Conservation (phyloP, 345 rosid genomes). For the Lumnitzera racemosa region DNA sequence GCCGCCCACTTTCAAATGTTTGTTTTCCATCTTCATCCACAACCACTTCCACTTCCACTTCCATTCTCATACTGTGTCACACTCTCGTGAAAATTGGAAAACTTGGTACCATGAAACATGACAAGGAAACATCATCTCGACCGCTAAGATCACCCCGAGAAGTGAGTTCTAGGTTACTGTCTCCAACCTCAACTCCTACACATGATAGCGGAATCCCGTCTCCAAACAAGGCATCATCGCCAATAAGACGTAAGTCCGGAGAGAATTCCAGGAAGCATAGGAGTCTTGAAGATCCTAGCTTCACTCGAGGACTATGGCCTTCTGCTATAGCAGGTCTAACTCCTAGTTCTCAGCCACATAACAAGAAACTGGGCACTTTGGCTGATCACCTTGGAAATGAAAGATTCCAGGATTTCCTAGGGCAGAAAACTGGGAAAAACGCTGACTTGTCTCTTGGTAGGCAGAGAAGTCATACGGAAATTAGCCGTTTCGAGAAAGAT, state of each 20-base stretch:
- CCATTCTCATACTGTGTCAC: not conserved
- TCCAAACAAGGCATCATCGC: slow-evolving; percentile 25
- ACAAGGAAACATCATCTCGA: slow-evolving; percentile 19
- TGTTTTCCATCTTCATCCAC: slow-evolving; percentile 15
- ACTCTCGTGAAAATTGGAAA: too few relatives aligned
- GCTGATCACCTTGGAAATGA: slow-evolving; percentile 48
- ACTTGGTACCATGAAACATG: slow-evolving; percentile 27
- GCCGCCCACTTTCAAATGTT: slow-evolving; percentile 49
- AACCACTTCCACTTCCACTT: not conserved
- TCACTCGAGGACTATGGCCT: slow-evolving; percentile 41
- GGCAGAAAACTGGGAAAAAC: slow-evolving; percentile 17
- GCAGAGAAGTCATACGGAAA: slow-evolving; percentile 29
- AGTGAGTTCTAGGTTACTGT: slow-evolving; percentile 62
- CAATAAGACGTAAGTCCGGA: slow-evolving; percentile 13
- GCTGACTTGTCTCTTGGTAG: slow-evolving; percentile 11
- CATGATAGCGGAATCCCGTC: slow-evolving; percentile 26
- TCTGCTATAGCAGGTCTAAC: slow-evolving; percentile 16
- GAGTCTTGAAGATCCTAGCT: slow-evolving; percentile 23
- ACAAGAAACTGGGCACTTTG: slow-evolving; percentile 28
- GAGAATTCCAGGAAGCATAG: slow-evolving; percentile 19
- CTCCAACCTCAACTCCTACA: slow-evolving; percentile 31
- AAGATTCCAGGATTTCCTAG: slow-evolving; percentile 33
- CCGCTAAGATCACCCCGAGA: slow-evolving; percentile 38
- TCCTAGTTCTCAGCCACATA: slow-evolving; percentile 22
- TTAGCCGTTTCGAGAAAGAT: slow-evolving; percentile 21